Conservation (phyloP, 805 yeast genomes). For the Saccharomycopsis sp. region DNA sequence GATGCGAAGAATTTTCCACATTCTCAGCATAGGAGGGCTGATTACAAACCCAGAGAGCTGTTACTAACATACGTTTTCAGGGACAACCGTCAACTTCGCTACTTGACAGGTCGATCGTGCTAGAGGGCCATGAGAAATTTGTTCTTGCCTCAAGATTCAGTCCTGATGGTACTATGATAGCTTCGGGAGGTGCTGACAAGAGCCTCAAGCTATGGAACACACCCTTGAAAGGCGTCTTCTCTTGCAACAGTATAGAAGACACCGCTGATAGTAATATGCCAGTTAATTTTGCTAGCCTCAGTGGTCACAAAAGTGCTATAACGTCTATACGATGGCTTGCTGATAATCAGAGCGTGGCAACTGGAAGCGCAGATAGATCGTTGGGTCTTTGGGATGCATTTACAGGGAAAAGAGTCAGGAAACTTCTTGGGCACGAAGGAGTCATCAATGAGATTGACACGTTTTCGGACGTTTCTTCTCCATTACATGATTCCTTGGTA, state of each 20-base stretch:
- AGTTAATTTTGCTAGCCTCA: slow-evolving; percentile 38
- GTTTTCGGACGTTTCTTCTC: slow-evolving; percentile 18
- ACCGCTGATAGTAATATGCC: slow-evolving; percentile 1
- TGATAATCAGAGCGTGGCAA: slow-evolving; percentile 33
- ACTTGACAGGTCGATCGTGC: slow-evolving; percentile 21
- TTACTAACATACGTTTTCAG: neutral
- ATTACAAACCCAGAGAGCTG: neutral
- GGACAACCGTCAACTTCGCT: neutral
- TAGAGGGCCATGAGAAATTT: slow-evolving; percentile 49
- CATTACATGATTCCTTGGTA: slow-evolving; percentile 25
- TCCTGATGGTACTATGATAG: slow-evolving; percentile 44
- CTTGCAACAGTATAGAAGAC: neutral
- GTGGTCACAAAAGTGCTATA: slow-evolving; percentile 60
- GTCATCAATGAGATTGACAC: slow-evolving; percentile 50
- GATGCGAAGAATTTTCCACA: too few relatives aligned
- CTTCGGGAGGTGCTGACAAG: slow-evolving; percentile 58
- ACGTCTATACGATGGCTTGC: slow-evolving; percentile 51
- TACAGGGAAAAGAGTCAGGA: slow-evolving; percentile 49
- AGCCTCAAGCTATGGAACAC: slow-evolving; percentile 32
- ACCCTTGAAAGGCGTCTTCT: slow-evolving; percentile 16
- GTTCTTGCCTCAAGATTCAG: slow-evolving; percentile 49
- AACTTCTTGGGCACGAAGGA: slow-evolving; percentile 43
- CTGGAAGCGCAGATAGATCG: slow-evolving; percentile 57
- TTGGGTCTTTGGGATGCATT: slow-evolving; percentile 56
- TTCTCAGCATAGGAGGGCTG: neutral